Percentiles rank a stretch among this genome's conserved stretches.
These are phyloP conservation scores for Geosmithia morbida DNA, from an alignment of 2,329 filamentous ascomycete genomes.

Conservation along the genomic window DNA sequence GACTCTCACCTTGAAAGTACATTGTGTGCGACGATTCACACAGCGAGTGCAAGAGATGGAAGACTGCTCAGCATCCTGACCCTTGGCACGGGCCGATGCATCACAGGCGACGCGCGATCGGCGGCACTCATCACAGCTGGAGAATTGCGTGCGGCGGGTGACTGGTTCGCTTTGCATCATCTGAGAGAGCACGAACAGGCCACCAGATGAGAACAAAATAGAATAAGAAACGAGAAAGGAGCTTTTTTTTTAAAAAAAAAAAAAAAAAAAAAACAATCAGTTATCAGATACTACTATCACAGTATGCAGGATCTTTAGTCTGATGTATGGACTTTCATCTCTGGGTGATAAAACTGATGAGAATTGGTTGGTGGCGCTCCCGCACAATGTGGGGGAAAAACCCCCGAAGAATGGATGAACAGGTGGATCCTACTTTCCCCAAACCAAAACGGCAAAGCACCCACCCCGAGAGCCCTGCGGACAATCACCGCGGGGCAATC, in stretches of 20 bases:
- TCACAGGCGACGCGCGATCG: slow-evolving; percentile 16
- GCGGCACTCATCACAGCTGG: slow-evolving; percentile 17
- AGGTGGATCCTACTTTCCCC: too few species aligned
- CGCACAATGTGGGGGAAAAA: too few species aligned
- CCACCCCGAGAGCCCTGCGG: too few species aligned
- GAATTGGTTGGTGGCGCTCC: too few species aligned
- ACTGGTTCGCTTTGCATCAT: slow-evolving; percentile 4
- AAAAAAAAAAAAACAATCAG: too few species aligned
- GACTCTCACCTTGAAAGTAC: slow-evolving; percentile 13
- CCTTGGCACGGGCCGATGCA: slow-evolving; percentile 12
- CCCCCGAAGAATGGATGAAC: too few species aligned
- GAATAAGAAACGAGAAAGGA: neutral
- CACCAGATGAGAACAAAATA: neutral
- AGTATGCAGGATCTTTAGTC: neutral
- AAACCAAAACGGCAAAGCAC: too few species aligned
- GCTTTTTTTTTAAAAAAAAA: too few species aligned
- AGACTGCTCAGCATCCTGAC: slow-evolving; percentile 36
- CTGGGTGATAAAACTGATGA: neutral
- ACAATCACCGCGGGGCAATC: too few species aligned
- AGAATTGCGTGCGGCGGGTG: slow-evolving; percentile 18
- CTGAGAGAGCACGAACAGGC: neutral
- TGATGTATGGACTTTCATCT: neutral
- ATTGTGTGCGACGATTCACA: slow-evolving; percentile 9
- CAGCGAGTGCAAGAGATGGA: slow-evolving; percentile 52
- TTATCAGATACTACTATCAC: too few species aligned